Conservation (phyloP, 83 land plant genomes). For the Picea engelmannii region DNA sequence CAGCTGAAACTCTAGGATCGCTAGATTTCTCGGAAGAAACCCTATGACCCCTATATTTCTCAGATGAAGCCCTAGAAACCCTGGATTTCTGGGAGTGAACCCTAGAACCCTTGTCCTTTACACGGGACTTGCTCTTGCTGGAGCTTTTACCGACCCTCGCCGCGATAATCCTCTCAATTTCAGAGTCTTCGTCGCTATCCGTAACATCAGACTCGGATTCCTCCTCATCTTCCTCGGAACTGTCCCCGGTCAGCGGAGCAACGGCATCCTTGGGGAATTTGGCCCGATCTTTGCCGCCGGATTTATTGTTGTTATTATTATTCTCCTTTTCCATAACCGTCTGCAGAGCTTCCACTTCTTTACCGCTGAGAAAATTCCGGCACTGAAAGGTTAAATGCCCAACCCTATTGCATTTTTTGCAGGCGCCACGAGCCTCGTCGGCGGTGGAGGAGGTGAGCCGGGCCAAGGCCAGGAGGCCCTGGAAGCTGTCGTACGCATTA, state of each 20-base stretch:
- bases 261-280: slow-evolving; percentile 7
- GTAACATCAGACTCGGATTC: slow-evolving; percentile 70
- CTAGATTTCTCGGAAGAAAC: slow-evolving; percentile 20
- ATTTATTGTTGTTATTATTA: slow-evolving; percentile 29
- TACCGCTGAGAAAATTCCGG: slow-evolving; percentile 75
- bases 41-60: too few species aligned
- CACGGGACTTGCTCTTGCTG: slow-evolving; percentile 21
- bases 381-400: slow-evolving; percentile 94
- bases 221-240: slow-evolving; percentile 21
- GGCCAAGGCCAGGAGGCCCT: slow-evolving; percentile 88
- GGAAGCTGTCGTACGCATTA: slow-evolving; percentile 84
- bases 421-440: slow-evolving; percentile 85
- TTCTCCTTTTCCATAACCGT: slow-evolving; percentile 31
- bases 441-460: slow-evolving; percentile 68
- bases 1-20: slow-evolving; percentile 26
- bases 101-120: neutral
- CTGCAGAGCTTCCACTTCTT: slow-evolving; percentile 50
- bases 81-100: slow-evolving; percentile 6
- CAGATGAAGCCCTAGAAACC: slow-evolving; percentile 27
- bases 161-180: slow-evolving; percentile 75
- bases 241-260: slow-evolving; percentile 14
- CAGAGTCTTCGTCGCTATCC: slow-evolving; percentile 84
- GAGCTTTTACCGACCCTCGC: too few species aligned
- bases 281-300: slow-evolving; percentile 15
- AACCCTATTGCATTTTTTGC: slow-evolving; percentile 90